Conservation (phyloP, 2,329 filamentous ascomycete species). For the Aspergillus japonicus region DNA sequence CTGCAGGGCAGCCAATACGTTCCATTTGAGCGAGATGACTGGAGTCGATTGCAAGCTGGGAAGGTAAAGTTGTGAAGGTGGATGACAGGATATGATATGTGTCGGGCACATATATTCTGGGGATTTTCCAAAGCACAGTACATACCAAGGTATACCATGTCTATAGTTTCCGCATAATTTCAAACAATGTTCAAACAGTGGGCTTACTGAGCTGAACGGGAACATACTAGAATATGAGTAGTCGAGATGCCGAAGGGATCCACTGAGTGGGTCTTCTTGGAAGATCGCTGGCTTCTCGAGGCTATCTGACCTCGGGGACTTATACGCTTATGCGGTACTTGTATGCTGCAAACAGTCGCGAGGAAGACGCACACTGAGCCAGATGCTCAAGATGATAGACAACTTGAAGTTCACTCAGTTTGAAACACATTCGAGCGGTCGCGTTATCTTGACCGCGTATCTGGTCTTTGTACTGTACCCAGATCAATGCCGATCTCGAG, state of each 20-base stretch:
- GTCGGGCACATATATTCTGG: background rate
- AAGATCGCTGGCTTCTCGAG: background rate
- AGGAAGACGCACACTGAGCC: too few species aligned
- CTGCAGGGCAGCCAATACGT: conserved; percentile 65
- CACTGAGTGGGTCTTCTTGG: background rate
- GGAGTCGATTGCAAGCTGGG: conserved; percentile 66
- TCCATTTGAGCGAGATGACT: conserved; percentile 65
- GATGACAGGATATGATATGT: background rate
- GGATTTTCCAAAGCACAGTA: background rate
- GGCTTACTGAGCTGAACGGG: background rate
- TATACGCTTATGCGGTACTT: too few species aligned
- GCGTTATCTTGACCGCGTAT: too few species aligned
- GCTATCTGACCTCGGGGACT: background rate
- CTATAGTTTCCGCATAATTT: background rate
- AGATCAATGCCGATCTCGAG: background rate
- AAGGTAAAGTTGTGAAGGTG: conserved; percentile 65
- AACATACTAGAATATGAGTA: too few species aligned
- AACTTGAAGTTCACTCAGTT: too few species aligned
- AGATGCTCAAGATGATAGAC: too few species aligned
- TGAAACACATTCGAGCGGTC: too few species aligned
- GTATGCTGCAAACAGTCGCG: too few species aligned
- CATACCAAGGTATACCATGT: background rate
- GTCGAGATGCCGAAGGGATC: background rate
- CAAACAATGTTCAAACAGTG: too few species aligned
- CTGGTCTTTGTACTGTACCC: background rate